These are phyloP conservation scores for Smittium mucronatum DNA, from an alignment of 371 early-diverging fungal genomes.

Conservation along the genomic window DNA sequence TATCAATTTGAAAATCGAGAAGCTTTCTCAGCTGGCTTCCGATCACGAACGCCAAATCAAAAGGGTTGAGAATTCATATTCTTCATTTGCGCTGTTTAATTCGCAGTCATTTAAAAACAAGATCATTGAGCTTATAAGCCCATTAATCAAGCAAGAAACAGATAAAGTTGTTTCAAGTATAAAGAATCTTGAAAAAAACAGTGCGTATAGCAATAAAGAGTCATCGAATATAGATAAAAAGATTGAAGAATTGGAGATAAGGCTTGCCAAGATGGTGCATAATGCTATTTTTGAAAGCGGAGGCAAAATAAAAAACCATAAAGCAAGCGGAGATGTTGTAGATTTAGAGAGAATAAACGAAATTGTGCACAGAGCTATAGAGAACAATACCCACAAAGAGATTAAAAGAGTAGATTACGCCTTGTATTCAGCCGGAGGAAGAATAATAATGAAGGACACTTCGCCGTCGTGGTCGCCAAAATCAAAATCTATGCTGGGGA, in stretches of 20 bases:
- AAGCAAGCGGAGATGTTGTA: background rate
- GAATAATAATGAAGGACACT: constrained; percentile 44
- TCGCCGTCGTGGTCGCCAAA: constrained; percentile 37
- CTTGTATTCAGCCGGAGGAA: constrained; percentile 46
- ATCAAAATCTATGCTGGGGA: constrained; percentile 19
- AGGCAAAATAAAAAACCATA: background rate
- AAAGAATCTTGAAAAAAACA: background rate
- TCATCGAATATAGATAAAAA: background rate
- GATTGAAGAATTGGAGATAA: background rate
- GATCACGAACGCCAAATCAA: background rate
- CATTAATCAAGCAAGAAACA: background rate
- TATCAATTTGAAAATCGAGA: background rate
- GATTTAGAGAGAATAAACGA: background rate
- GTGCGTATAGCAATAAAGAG: background rate
- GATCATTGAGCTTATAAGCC: background rate
- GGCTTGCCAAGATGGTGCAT: background rate
- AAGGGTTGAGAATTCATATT: background rate
- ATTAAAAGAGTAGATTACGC: constrained; percentile 52
- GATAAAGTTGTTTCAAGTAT: background rate
- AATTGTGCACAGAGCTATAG: background rate
- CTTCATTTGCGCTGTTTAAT: background rate
- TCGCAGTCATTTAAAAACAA: background rate
- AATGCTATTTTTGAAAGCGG: background rate
- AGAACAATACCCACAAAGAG: background rate
- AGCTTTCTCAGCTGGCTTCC: background rate